A percentile compares a stretch with the other conserved stretches of the same genome.
These are phyloP conservation scores for Furcasterigmium sp. DNA, from an alignment of 2,329 filamentous ascomycete genomes.

Conservation along the genomic window DNA sequence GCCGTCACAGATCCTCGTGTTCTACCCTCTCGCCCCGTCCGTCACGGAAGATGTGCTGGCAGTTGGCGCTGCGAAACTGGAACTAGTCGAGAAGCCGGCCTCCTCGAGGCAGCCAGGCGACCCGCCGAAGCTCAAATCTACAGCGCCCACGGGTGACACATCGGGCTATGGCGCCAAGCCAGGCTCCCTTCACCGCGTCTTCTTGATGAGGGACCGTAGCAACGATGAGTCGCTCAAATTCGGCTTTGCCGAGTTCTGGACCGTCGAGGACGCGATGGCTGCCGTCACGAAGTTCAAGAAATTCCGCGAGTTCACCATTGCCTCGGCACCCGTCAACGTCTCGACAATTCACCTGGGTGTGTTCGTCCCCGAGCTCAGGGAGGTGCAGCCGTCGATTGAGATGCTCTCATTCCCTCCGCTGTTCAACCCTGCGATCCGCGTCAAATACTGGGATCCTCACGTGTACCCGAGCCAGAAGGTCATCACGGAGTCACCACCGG, in stretches of 20 bases:
- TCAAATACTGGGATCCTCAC: slow-evolving; percentile 73
- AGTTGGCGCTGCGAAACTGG: slow-evolving; percentile 68
- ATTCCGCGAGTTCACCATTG: slow-evolving; percentile 72
- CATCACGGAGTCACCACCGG: slow-evolving; percentile 47
- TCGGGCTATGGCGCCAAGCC: slow-evolving; percentile 65
- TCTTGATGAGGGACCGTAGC: slow-evolving; percentile 68
- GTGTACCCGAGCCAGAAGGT: slow-evolving; percentile 64
- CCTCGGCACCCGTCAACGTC: slow-evolving; percentile 64
- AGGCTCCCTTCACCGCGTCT: slow-evolving; percentile 69
- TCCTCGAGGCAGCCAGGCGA: slow-evolving; percentile 36
- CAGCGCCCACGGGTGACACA: slow-evolving; percentile 48
- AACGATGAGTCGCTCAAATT: slow-evolving; percentile 73
- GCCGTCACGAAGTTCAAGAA: slow-evolving; percentile 68
- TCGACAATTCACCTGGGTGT: slow-evolving; percentile 81
- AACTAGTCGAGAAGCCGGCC: slow-evolving; percentile 51
- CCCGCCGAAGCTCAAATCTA: slow-evolving; percentile 53
- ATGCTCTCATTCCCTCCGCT: slow-evolving; percentile 65
- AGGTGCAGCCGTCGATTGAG: slow-evolving; percentile 47
- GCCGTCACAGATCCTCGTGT: slow-evolving; percentile 70
- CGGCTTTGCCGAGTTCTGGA: slow-evolving; percentile 79
- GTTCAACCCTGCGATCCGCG: slow-evolving; percentile 59
- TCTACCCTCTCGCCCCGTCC: slow-evolving; percentile 65
- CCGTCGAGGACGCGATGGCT: slow-evolving; percentile 68
- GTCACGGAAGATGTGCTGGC: slow-evolving; percentile 69
- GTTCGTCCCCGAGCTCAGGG: slow-evolving; percentile 68